These are phyloP conservation scores for Leccinum boreale DNA, from an alignment of 768 basidiomycete species.

Conservation along the genomic window DNA sequence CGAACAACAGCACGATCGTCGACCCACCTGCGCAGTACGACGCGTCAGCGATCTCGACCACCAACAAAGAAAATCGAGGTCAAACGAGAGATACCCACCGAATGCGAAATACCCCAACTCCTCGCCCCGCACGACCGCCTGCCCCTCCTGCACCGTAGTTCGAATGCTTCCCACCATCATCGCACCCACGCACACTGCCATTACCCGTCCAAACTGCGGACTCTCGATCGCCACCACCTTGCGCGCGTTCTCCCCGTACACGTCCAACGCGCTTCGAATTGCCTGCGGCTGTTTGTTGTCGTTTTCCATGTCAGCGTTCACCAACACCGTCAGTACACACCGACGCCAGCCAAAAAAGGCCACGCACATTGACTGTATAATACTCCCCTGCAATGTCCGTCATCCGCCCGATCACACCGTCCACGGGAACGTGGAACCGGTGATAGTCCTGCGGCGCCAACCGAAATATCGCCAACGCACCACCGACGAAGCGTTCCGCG, in stretches of 20 bases:
- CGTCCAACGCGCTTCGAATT: conserved; percentile 83
- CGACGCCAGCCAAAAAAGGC: conserved; percentile 1
- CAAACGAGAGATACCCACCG: conserved; percentile 46
- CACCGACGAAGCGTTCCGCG: conserved; percentile 69
- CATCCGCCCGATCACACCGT: conserved; percentile 81
- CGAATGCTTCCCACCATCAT: conserved; percentile 95
- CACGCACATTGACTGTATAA: conserved; percentile 90
- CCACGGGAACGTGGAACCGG: conserved; percentile 87
- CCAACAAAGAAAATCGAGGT: background rate
- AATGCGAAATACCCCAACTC: conserved; percentile 96
- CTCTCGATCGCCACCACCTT: conserved; percentile 92
- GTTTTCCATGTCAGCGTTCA: background rate
- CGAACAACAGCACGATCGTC: conserved; percentile 88
- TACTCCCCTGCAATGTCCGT: conserved; percentile 86
- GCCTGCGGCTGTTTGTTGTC: conserved; percentile 71
- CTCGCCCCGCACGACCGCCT: conserved; percentile 75
- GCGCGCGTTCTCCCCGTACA: conserved; percentile 92
- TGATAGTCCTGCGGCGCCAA: conserved; percentile 96
- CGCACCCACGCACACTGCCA: conserved; percentile 88
- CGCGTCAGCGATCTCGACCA: background rate
- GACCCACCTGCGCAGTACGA: conserved; percentile 62
- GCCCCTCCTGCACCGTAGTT: conserved; percentile 83
- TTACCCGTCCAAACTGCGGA: conserved; percentile 85
- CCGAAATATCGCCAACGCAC: conserved; percentile 85
- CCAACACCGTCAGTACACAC: background rate